phyloP scores from a whole-genome alignment of 2,329 filamentous ascomycete genomes.

The Botrytis hyacinthi region DNA sequence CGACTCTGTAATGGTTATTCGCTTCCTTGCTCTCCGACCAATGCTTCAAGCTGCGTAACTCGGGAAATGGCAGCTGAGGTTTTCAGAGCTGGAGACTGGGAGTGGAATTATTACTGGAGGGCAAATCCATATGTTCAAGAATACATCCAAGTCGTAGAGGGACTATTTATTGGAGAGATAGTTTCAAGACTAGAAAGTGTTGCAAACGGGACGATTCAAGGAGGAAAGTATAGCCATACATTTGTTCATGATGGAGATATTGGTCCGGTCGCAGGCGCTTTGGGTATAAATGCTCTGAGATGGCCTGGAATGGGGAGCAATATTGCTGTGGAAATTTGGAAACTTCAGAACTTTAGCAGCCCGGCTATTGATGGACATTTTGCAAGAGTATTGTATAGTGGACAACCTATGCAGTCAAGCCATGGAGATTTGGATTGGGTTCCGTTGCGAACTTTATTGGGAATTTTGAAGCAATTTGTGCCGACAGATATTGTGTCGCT shows the following conservation, averaged over 20 bases:
- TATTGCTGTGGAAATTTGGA: conserved; percentile 43
- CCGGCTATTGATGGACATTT: neutral
- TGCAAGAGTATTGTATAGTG: conserved; percentile 37
- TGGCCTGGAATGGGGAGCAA: conserved; percentile 44
- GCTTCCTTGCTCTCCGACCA: conserved; percentile 38
- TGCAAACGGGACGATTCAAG: conserved; percentile 25
- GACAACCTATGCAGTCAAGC: conserved; percentile 30
- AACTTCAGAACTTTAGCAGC: conserved; percentile 18
- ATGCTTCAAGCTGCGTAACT: conserved; percentile 39
- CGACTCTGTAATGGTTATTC: conserved; percentile 43
- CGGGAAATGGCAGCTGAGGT: conserved; percentile 39
- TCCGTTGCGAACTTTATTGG: conserved; percentile 25
- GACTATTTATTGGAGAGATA: conserved; percentile 42
- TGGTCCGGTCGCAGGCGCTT: conserved; percentile 33
- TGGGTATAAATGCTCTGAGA: conserved; percentile 41
- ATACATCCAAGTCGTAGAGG: conserved; percentile 42
- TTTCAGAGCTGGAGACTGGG: conserved; percentile 44
- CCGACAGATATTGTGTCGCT: conserved; percentile 28
- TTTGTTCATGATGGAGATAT: conserved; percentile 44
- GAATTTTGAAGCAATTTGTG: conserved; percentile 27
- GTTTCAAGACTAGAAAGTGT: conserved; percentile 38
- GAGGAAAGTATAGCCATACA: conserved; percentile 32
- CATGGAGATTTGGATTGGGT: conserved; percentile 33
- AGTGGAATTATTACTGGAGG: conserved; percentile 45
- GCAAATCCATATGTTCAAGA: conserved; percentile 38